Base-by-base conservation (phyloP, 2,329 filamentous ascomycete species). In the Talaromyces sp. region DNA sequence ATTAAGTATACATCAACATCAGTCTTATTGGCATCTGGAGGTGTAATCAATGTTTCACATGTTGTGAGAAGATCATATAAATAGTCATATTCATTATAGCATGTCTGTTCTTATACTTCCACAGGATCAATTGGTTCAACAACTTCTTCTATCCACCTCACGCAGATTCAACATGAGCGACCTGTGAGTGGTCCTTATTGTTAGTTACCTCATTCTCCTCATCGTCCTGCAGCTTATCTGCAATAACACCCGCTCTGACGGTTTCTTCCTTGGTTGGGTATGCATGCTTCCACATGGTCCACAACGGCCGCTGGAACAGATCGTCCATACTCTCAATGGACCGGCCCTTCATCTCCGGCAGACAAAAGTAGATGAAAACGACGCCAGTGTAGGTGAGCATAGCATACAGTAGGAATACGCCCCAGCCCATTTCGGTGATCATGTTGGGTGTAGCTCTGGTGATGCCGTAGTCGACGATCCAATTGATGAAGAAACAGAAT, bases 211-310 rank as follows among this genome's bases (percentile, higher is more conserved):
- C 66, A 16, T 66, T 62, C 36, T 68, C 67, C 4, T 60, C 60
- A 51, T 64, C 65, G n/a, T 64, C 61, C 14, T 65, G 65, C 10
- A 64, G 64, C 16, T 67, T 61, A 40, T 40, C 36, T 10, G 66
- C 66, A 44, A 64, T 66, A 59, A 75, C 70, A 67, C 72, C 71
- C 23, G 70, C 68, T 4, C 73, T 67, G 14, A 72, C 65, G 59
- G 73, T 74, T 23, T 73, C 72, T 52, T 72, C 72, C 54, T 74
- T 69, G 0, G 69, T 76, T 1, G 75, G 75, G 63, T 78, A 78
- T 0, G 76, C 76, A 50, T 75, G 73, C 56, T 70, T 70, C 68
- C 69, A 78, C 77, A 79, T 78, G 0, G 72, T 73, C 74, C 74
- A 79, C n/a, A 78, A 65, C 23, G 68, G 68, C 30, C 67, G 65